Evolutionary conservation across 78 protist species (phyloP).

Genomic region (Polysphondylium violaceum): DNA sequence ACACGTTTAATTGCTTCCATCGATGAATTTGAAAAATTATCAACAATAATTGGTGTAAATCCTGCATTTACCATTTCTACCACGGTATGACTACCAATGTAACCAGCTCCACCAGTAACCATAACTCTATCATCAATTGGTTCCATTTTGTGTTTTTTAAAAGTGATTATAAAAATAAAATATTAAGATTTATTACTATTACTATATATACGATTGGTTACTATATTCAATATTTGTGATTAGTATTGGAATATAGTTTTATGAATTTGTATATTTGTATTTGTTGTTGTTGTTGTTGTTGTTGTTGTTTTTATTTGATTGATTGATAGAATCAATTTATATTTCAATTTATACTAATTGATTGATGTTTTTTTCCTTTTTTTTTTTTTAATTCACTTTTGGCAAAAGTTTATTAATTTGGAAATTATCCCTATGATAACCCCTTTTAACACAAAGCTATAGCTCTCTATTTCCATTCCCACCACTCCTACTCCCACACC

Average conservation of each 20-base stretch:
- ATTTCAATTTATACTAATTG: no score
- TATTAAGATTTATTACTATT: background rate
- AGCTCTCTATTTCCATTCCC: no score
- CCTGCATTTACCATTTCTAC: slow-evolving; percentile 89
- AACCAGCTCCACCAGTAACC: slow-evolving; percentile 98
- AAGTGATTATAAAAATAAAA: background rate
- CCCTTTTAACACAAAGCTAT: no score
- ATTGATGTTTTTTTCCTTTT: no score
- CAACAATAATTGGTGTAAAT: slow-evolving; percentile 93
- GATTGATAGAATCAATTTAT: no score
- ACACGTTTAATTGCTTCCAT: slow-evolving; percentile 83
- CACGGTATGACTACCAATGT: slow-evolving; percentile 97
- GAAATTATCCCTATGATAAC: background rate
- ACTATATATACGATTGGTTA: background rate
- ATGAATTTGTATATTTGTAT: background rate
- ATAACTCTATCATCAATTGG: slow-evolving; percentile 79
- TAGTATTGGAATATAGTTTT: background rate
- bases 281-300: no score
- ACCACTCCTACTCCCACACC: no score
- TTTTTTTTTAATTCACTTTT: background rate
- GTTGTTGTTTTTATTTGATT: no score
- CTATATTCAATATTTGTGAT: background rate
- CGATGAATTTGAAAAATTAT: slow-evolving; percentile 88
- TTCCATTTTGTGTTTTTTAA: slow-evolving; percentile 39
- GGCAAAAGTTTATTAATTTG: background rate